Evolutionary conservation across 2,329 filamentous ascomycete genomes (phyloP), one percentile per base, ranked within the genome.

Genomic region (Cladosporium sphaerospermum): DNA sequence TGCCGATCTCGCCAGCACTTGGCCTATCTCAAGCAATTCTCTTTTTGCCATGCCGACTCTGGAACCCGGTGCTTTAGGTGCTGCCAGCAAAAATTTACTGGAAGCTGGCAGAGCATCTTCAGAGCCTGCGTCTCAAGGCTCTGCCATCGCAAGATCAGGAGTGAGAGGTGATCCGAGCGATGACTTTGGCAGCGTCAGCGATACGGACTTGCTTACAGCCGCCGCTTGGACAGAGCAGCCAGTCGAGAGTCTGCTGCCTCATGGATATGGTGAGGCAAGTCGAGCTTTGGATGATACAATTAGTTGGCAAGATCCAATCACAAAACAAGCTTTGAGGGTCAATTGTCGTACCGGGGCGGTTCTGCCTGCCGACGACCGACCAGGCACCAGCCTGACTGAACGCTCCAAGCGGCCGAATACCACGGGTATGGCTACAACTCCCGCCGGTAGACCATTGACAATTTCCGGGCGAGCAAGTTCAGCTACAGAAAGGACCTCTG

Each of bases 251-350:
- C 36, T 39, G n/a, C 4, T 9, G n/a, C 4, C 4, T 11, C 4
- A 6, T 16, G 36, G n/a, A 39, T 28, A 7, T 7, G 36, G 4
- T 14, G 36, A 39, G 13, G 3, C 36, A 9, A 39, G n/a, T 11
- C 4, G 7, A 3, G 16, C 28, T 19, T 57, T 61, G 36, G 72
- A 73, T 45, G 63, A 64, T n/a, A 65, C 69, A 0, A 64, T 81
- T 0, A 55, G 69, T 13, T 89, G 86, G 86, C 73, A 71, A 1
- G 80, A 89, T 59, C 83, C 84, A 0, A 61, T 69, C 8, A 86
- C 81, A 1, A 78, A 76, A 57, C 69, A 77, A 54, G 71, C 59
- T 1, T 75, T 74, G 43, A 52, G 71, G 2, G 65, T 86, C n/a
- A 79, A 84, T 57, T 62, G 73, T 5, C 74, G 78, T 16, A 85